A percentile compares a stretch with the other conserved stretches of the same genome.
phyloP scores from a whole-genome alignment of 108 stramenopile genomes.

The Aurantiochytrium sp. region DNA sequence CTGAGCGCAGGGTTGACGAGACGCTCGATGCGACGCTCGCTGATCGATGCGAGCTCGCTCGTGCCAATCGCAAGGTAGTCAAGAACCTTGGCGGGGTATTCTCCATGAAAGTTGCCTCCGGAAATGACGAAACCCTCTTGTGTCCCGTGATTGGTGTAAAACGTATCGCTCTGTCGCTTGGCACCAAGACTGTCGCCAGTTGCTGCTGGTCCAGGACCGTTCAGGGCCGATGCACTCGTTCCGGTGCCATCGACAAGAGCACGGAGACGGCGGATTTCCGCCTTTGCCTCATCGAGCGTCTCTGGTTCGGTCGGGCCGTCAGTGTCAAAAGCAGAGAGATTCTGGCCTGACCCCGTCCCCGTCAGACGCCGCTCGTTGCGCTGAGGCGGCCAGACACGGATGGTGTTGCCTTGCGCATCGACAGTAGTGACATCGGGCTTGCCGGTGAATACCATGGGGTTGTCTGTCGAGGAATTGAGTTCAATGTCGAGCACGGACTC shows the following conservation, averaged over 20 bases:
- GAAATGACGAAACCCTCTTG: slow-evolving; percentile 19
- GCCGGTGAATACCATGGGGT: slow-evolving; percentile 33
- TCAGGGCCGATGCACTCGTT: too few species aligned
- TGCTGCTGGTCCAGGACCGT: too few species aligned
- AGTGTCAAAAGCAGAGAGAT: too few species aligned
- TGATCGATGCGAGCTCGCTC: slow-evolving; percentile 21
- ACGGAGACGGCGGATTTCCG: background rate
- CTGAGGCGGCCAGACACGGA: background rate
- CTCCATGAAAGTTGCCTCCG: slow-evolving; percentile 35
- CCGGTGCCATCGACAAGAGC: background rate
- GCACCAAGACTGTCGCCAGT: background rate
- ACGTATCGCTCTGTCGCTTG: slow-evolving; percentile 4
- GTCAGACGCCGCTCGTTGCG: background rate
- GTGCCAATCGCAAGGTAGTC: slow-evolving; percentile 28
- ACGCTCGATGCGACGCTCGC: slow-evolving; percentile 22
- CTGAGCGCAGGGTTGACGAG: slow-evolving; percentile 24
- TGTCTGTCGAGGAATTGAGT: slow-evolving; percentile 28
- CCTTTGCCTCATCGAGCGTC: background rate
- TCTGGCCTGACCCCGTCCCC: background rate
- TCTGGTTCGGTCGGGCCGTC: background rate
- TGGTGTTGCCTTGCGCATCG: background rate
- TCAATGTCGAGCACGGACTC: background rate
- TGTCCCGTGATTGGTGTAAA: background rate
- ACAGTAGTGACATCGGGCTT: background rate
- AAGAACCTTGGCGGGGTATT: slow-evolving; percentile 28